phyloP scores from a whole-genome alignment of 1,284 basidiomycete genomes.

The Cutaneotrichosporon cutaneum region DNA sequence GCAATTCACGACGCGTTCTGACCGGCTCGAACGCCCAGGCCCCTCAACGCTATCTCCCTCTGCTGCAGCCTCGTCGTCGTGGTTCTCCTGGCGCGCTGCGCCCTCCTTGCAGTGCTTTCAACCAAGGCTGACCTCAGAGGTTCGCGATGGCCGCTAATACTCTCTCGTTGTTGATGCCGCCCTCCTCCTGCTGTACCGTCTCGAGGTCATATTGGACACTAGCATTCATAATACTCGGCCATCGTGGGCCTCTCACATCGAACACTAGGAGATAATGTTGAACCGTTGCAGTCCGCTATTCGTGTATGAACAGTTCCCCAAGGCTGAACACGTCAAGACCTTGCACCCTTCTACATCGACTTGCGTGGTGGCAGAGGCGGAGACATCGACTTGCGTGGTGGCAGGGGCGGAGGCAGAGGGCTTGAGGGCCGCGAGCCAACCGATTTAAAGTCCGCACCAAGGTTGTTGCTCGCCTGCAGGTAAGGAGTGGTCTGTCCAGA shows the following conservation, averaged over 20 bases:
- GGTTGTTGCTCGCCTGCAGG: neutral
- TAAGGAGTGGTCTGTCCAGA: too few species aligned
- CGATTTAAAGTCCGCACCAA: neutral
- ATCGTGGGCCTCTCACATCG: neutral
- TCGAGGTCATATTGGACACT: too few species aligned
- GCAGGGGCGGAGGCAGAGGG: neutral
- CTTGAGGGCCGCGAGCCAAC: neutral
- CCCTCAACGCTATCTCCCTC: too few species aligned
- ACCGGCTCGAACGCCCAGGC: too few species aligned
- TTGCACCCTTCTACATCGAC: neutral
- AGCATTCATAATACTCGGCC: neutral
- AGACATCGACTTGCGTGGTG: neutral
- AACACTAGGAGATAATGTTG: neutral
- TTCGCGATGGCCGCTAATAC: too few species aligned
- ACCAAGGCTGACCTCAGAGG: too few species aligned
- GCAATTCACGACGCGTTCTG: too few species aligned
- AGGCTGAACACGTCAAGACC: neutral
- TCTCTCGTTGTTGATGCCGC: too few species aligned
- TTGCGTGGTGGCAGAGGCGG: conserved; percentile 1
- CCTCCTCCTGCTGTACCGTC: too few species aligned
- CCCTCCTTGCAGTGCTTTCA: too few species aligned
- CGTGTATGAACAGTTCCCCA: neutral
- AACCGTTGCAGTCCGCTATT: neutral
- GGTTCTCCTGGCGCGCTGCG: too few species aligned
- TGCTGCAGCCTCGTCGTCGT: too few species aligned